Evolutionary conservation across 768 basidiomycete genomes (phyloP).

Genomic region (Cyathus striatus): DNA sequence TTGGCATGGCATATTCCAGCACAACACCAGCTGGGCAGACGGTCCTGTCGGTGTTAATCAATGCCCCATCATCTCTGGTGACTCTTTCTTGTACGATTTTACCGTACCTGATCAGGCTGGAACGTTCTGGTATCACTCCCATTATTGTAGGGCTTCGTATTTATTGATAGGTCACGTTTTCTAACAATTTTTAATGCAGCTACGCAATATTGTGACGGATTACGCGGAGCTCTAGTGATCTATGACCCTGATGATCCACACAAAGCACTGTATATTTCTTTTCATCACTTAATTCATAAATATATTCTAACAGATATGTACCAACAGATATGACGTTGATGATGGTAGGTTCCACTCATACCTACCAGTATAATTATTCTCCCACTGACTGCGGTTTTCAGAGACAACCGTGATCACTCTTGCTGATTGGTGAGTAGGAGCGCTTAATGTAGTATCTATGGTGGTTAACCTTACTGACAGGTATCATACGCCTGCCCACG

Average conservation of each 20-base stretch:
- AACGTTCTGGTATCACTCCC: constrained; percentile 38
- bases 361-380: background rate
- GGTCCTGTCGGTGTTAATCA: constrained; percentile 34
- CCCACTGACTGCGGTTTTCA: constrained; percentile 3
- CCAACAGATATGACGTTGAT: constrained; percentile 29
- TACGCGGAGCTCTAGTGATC: constrained; percentile 43
- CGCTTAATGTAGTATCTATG: background rate
- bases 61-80: constrained; percentile 33
- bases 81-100: constrained; percentile 38
- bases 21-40: constrained; percentile 32
- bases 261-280: background rate
- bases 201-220: constrained; percentile 53
- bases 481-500: constrained; percentile 21
- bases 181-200: too few species aligned
- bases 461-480: constrained; percentile 9
- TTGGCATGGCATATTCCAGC: constrained; percentile 38
- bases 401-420: constrained; percentile 42
- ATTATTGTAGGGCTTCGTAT: constrained; percentile 20
- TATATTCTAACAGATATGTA: background rate
- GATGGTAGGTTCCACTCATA: constrained; percentile 25
- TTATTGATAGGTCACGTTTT: constrained; percentile 10
- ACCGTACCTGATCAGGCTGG: constrained; percentile 28
- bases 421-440: constrained; percentile 36
- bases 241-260: constrained; percentile 37
- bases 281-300: background rate